Base-by-base conservation (phyloP, 2,329 filamentous ascomycete species). In the Pyrenochaeta sp. region DNA sequence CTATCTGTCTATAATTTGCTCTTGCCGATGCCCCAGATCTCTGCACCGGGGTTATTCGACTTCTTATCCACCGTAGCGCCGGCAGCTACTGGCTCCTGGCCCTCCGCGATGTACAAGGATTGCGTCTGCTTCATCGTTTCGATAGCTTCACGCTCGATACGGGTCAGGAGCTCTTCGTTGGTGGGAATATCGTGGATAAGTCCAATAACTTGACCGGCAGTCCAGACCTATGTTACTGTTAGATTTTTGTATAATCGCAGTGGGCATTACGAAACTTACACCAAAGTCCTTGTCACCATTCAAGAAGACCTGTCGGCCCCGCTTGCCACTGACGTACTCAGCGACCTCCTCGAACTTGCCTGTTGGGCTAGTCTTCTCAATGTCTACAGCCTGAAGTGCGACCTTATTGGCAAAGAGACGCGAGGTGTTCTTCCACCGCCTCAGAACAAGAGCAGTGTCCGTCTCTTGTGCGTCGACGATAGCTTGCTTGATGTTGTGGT, bases 331-430 rank as follows among this genome's bases (percentile, higher is more conserved):
- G 32, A 99, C 92, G 69, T 87, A 90, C 30, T 91, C 90, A 24
- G 91, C 92, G 40, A 99, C 87, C 79, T 97, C 93, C 61, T 90
- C 85, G 68, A 99, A 99, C 69, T 97, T 91, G 63, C 93, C 94
- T 2, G 89, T 91, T 59, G 83, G 86, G 79, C 91, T 95, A 80
- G 91, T 90, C 69, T 82, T 84, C 84, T 99, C 95, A 58, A 97
- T 85, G 83, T 91, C 90, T 65, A 92, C 83, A 1, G 93, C 93
- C 68, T 92, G 88, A 62, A 88, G 82, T 0, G 92, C 88, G 52
- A 97, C 91, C 81, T 95, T 93, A 81, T 99, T 99, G 77, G 88
- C 90, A 81, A 91, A 99, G 69, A 98, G 80, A 12, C 95, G 85
- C 46, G 87, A 90, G 1, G 95, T 99, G 80, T 99, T 99, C 79